Base-by-base conservation (phyloP, 2,329 filamentous ascomycete genomes). In the Penicillium sp. region DNA sequence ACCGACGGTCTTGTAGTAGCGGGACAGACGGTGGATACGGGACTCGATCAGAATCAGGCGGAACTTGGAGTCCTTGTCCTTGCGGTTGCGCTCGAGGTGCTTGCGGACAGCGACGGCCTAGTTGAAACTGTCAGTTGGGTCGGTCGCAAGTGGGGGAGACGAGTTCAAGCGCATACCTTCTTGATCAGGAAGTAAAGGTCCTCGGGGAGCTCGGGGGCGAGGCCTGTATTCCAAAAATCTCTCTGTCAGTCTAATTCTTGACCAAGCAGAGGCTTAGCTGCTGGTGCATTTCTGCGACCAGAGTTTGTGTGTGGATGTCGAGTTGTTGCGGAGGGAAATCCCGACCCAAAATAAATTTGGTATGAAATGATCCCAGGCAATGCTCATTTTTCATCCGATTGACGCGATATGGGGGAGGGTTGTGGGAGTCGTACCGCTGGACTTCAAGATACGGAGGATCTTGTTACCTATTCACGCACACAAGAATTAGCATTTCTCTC, bases 51-150 rank as follows among this genome's bases (percentile, higher is more conserved):
- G 89, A 92, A 99, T 99, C 66, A 99, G 90, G 76, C 94, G 92
- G 90, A 99, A 99, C 86, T 99, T 99, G 84, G 88, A 90, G 85
- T 99, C 94, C 85, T 91, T 95, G 86, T 99, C 94, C 87, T 99
- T 99, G 81, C 94, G 92, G 88, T 99, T 99, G 81, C 90, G 90
- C 87, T 96, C 91, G 68, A 99, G 90, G 82, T 99, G 95, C 90
- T 99, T 99, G 83, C 94, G 92, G 82, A 99, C 94, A 75, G 92
- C 88, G 70, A 96, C 92, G 70, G 92, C 92, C 91, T 94, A 57
- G 30, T 27, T 11, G 16, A 13, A n/a, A 10, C 13, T 13, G 27
- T 56, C 56, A 60, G 56, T 38, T 31, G n/a, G 10, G 9, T 40
- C 0, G 10, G 4, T 14, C 10, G 4, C 5, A 5, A n/a, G 25